Evolutionary conservation across 2,329 filamentous ascomycete species (phyloP).

Genomic region (Drechslera avenae): DNA sequence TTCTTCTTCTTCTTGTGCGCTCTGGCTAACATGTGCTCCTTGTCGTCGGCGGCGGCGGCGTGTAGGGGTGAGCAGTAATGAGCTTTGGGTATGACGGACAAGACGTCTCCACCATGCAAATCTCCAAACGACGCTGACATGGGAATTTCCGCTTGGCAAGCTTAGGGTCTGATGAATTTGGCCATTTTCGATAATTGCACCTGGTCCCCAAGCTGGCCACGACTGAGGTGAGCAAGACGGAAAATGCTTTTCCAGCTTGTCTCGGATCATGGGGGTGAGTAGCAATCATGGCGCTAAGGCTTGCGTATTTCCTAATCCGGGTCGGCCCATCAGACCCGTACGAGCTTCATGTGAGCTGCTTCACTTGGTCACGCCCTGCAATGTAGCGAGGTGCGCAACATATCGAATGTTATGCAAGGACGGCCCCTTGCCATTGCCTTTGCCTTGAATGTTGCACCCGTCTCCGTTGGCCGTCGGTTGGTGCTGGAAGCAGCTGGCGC

Average conservation of each 20-base stretch:
- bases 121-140: slow-evolving; percentile 9
- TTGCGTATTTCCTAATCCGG: slow-evolving; percentile 12
- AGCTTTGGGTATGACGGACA: no score
- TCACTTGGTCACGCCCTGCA: slow-evolving; percentile 11
- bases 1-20: no score
- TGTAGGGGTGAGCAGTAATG: slow-evolving; percentile 13
- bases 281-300: slow-evolving; percentile 14
- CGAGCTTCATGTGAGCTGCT: slow-evolving; percentile 14
- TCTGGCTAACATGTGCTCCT: slow-evolving; percentile 14
- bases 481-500: slow-evolving; percentile 22
- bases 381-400: slow-evolving; percentile 14
- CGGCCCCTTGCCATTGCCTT: slow-evolving; percentile 12
- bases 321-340: slow-evolving; percentile 4
- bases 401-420: slow-evolving; percentile 34
- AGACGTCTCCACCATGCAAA: no score
- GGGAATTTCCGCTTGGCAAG: slow-evolving; percentile 1
- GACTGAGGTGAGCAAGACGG: slow-evolving; percentile 5
- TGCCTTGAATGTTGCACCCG: slow-evolving; percentile 39
- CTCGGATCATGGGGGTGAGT: slow-evolving; percentile 13
- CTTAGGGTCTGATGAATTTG: background rate
- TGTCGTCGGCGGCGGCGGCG: slow-evolving; percentile 8
- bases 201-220: slow-evolving; percentile 2
- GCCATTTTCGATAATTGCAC: slow-evolving; percentile 5
- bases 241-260: slow-evolving; percentile 2
- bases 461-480: slow-evolving; percentile 19